Evolutionary conservation across 192 early-diverging fungal genomes (phyloP).

Genomic region (Coemansia sp.): DNA sequence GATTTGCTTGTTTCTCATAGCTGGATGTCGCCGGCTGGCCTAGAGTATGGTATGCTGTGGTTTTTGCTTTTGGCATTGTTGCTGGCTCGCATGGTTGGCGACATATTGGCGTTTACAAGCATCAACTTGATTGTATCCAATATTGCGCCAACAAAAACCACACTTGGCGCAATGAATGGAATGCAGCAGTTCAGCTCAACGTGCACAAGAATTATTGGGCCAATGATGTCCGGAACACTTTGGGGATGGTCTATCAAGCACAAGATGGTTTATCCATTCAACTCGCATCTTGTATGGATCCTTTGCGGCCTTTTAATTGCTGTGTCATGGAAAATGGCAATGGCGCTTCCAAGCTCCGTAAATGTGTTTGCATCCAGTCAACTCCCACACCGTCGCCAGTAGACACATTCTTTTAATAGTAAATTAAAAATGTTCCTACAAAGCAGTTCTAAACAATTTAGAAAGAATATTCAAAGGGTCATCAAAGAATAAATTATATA

Average conservation of each 20-base stretch:
- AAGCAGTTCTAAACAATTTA: no score
- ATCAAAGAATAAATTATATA: no score
- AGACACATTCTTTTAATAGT: no score
- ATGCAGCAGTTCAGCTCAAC: constrained; percentile 35
- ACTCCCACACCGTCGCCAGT: not conserved
- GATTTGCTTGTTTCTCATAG: not conserved
- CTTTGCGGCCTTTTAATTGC: constrained; percentile 11
- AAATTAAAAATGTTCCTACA: no score
- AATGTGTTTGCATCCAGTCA: constrained; percentile 28
- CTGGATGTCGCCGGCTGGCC: not conserved
- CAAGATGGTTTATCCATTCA: constrained; percentile 32
- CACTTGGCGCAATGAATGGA: constrained; percentile 43
- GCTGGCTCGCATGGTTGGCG: constrained; percentile 19
- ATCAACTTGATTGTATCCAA: constrained; percentile 38
- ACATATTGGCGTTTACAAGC: constrained; percentile 33
- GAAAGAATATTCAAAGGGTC: no score
- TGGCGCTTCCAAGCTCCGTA: constrained; percentile 25
- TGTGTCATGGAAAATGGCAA: constrained; percentile 8
- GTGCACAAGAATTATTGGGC: constrained; percentile 21
- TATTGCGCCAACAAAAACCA: constrained; percentile 29
- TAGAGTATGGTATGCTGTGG: constrained; percentile 26
- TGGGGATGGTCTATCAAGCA: constrained; percentile 48
- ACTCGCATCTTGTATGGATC: constrained; percentile 39
- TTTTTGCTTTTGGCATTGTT: constrained; percentile 17
- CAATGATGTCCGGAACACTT: constrained; percentile 22